Base-by-base conservation (phyloP, 2,329 filamentous ascomycete genomes). In the Dactylella cylindrospora region DNA sequence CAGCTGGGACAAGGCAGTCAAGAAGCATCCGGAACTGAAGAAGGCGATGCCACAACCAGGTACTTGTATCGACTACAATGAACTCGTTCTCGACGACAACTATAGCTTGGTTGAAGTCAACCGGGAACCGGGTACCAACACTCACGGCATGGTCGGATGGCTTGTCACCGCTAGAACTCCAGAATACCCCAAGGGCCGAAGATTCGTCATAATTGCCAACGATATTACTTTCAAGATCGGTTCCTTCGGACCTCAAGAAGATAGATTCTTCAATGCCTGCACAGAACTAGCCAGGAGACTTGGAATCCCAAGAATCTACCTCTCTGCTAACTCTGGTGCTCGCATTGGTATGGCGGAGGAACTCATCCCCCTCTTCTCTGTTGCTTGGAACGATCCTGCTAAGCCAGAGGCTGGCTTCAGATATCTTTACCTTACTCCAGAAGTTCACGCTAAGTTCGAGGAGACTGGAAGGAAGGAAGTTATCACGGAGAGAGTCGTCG, bases 151-250 rank as follows among this genome's bases (percentile, higher is more conserved):
- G 93, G 91, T 98, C 52, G 93, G 90, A 68, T 98, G 93, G 93
- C 82, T 97, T 67, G 85, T 97, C 73, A 94, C 88, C 65, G 93
- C 90, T 12, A 89, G 84, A 72, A 97, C 93, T 1, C 93, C 93
- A 7, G 93, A 98, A 75, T 98, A 98, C 73, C 91, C 93, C 57
- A 81, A 83, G 66, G 93, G 93, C 60, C 84, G 93, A 68, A 88
- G 88, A 71, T 96, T 97, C 76, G 84, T 98, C 72, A 88, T 98
- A 67, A 85, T 98, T 66, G 90, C 93, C 80, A 98, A 98, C 80
- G 93, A 98, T 72, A 98, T 98, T 74, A 98, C 93, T 13, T 97
- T 89, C 81, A 94, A 94, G 80, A 98, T 97, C 73, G 93, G 93
- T 71, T 95, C 89, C 1, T 98, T 98, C 73, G 93, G 93, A 46